Evolutionary conservation across 805 yeast genomes (phyloP), one percentile per base, ranked within the genome.

Genomic region (Metschnikowia lunata): DNA sequence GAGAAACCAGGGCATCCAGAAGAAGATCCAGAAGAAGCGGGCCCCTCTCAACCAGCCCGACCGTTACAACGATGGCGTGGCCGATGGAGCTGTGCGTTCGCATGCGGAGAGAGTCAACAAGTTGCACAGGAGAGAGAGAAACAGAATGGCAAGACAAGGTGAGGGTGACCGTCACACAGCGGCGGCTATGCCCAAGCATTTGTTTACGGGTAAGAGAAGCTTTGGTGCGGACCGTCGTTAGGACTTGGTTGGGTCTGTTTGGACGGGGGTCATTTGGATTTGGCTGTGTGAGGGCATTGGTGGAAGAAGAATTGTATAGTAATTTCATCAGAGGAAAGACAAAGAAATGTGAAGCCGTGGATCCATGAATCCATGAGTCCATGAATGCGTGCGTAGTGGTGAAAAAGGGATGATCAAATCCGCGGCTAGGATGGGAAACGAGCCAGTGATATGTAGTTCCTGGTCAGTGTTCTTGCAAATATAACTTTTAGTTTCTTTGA

Each of bases 161-260:
- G 99, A 93, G 74, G 85, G 87, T 61, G 99, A 93, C 71, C 83
- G 98, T 69, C 96, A 88, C 66, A 74, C 80, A 46, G 79, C 89
- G 43, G 93, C 86, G 41, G 73, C 87, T 50, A 68, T 87, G 72
- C 96, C 97, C 52, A 91, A 90, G 75, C 99, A 93, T 72, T 76
- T 93, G 78, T 86, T 85, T 75, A 72, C 88, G 59, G 99, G 99
- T 72, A 93, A 93, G 79, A 83, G 99, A 72, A 95, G 97, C 75
- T 82, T 80, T 60, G 97, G 97, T 67, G 85, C 88, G 52, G 96
- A 88, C 67, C 79, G 86, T 71, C 91, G 98, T 76, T 88, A 75
- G 59, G 32, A 40, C 33, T 29, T 29, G 30, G 30, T 8, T 28
- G 30, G 8, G 30, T 28, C 11, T 28, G 30, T n/a, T n/a, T n/a